Percentiles rank a stretch among this genome's conserved stretches.
phyloP scores from a whole-genome alignment of 2,329 filamentous ascomycete genomes.

The Colletotrichum sp. region DNA sequence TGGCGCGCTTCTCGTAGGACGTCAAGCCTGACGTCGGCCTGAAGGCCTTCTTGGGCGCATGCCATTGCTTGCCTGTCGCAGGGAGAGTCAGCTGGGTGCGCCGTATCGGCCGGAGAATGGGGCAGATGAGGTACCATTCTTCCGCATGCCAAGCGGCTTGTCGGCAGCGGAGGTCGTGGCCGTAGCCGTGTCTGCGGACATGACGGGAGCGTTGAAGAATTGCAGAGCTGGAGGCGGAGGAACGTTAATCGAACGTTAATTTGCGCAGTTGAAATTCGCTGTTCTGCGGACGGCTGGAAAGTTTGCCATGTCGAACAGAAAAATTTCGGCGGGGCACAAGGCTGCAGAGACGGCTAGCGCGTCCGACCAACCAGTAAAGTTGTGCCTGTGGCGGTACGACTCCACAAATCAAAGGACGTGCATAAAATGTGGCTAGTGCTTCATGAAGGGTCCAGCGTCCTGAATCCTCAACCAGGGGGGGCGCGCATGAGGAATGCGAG shows the following conservation, averaged over 20 bases:
- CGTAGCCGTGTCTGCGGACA: conserved; percentile 44
- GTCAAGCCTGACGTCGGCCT: conserved; percentile 79
- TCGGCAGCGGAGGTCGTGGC: conserved; percentile 35
- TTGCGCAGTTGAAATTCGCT: conserved; percentile 8
- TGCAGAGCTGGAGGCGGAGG: not conserved
- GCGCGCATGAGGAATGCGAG: not conserved
- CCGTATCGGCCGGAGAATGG: not conserved
- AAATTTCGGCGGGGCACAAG: conserved; percentile 12
- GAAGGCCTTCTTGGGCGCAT: conserved; percentile 81
- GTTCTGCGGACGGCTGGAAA: not conserved
- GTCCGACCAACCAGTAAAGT: not conserved
- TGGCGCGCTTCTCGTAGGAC: conserved; percentile 78
- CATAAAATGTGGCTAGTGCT: not conserved
- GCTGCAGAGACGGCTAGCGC: not conserved
- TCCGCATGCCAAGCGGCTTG: conserved; percentile 71
- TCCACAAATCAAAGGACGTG: not conserved
- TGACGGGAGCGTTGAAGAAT: conserved; percentile 31
- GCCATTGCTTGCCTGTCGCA: conserved; percentile 89
- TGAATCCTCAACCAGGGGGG: not conserved
- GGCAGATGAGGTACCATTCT: conserved; percentile 69
- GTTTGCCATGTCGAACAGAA: conserved; percentile 5
- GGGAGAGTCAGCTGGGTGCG: not conserved
- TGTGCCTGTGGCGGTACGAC: conserved; percentile 1
- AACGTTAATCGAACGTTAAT: conserved; percentile 21
- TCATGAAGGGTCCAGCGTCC: conserved; percentile 1